Evolutionary conservation across 805 yeast genomes (phyloP).

Genomic region (Groenewaldozyma salmanticensis): DNA sequence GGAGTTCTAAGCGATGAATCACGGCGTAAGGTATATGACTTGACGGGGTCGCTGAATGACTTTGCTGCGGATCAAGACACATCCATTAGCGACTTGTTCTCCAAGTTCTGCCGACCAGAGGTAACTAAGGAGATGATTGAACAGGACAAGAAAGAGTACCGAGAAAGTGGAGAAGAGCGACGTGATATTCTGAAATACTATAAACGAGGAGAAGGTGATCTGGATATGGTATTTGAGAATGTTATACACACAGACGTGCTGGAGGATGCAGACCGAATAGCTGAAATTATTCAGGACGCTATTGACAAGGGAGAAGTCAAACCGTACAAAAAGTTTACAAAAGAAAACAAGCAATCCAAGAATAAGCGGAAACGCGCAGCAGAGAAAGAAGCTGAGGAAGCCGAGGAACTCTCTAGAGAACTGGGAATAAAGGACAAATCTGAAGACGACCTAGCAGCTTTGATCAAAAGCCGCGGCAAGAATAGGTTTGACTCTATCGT

Average conservation of each 20-base stretch:
- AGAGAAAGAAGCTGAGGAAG: conserved; percentile 35
- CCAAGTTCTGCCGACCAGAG: conserved; percentile 25
- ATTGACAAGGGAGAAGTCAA: conserved; percentile 32
- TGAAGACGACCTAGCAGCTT: conserved; percentile 26
- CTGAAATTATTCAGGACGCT: conserved; percentile 39
- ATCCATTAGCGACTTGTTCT: conserved; percentile 29
- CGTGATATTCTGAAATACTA: conserved; percentile 56
- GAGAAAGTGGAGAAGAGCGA: conserved; percentile 32
- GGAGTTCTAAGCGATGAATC: conserved; percentile 51
- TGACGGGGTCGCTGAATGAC: conserved; percentile 55
- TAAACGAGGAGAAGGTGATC: conserved; percentile 54
- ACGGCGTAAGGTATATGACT: conserved; percentile 51
- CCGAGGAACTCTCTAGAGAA: conserved; percentile 51
- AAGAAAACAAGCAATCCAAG: conserved; percentile 37
- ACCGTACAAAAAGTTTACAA: conserved; percentile 36
- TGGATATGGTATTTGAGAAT: conserved; percentile 57
- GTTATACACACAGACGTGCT: conserved; percentile 69
- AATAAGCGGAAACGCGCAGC: conserved; percentile 37
- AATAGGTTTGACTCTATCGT: conserved; percentile 22
- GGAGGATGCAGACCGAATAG: conserved; percentile 54
- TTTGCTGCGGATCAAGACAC: conserved; percentile 26
- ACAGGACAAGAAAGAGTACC: conserved; percentile 57
- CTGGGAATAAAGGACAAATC: conserved; percentile 27
- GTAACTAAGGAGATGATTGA: conserved; percentile 42
- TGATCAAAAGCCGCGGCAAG: conserved; percentile 26